These are phyloP conservation scores for Plantago ovata DNA, from an alignment of 257 asterid species.

Conservation along the genomic window DNA sequence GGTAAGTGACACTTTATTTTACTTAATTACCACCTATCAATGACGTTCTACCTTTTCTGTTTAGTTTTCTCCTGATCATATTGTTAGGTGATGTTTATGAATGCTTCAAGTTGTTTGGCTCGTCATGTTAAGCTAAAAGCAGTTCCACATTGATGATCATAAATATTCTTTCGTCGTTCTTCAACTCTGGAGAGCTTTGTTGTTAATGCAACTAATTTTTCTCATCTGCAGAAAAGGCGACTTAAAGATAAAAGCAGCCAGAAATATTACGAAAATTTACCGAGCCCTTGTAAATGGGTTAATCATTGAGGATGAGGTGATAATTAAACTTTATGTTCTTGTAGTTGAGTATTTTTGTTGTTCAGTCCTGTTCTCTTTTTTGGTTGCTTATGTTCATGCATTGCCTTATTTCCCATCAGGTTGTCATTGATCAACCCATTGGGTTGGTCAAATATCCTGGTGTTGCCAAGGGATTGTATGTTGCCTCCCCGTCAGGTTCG, in stretches of 20 bases:
- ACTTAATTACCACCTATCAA: slow-evolving; percentile 10
- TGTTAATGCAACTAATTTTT: slow-evolving; percentile 18
- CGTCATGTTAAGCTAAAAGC: slow-evolving; percentile 2
- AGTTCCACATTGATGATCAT: slow-evolving; percentile 7
- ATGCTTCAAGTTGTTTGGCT: not conserved
- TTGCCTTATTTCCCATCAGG: slow-evolving; percentile 37
- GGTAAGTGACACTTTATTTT: slow-evolving; percentile 36
- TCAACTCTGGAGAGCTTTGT: not conserved
- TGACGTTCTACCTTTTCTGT: no score
- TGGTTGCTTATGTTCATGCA: slow-evolving; percentile 5
- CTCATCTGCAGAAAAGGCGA: slow-evolving; percentile 37
- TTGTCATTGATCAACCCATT: slow-evolving; percentile 77
- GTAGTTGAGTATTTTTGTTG: slow-evolving; percentile 10
- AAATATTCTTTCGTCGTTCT: slow-evolving; percentile 6
- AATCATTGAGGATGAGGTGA: slow-evolving; percentile 64
- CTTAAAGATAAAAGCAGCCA: slow-evolving; percentile 31
- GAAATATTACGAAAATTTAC: slow-evolving; percentile 74
- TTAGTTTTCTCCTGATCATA: no score
- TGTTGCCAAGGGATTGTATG: slow-evolving; percentile 90
- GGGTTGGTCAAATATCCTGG: slow-evolving; percentile 90
- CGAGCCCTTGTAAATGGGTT: slow-evolving; percentile 84
- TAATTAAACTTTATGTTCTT: slow-evolving; percentile 15
- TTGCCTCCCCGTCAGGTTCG: slow-evolving; percentile 87
- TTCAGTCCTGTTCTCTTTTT: slow-evolving; percentile 9
- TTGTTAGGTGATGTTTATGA: not conserved